phyloP scores from a whole-genome alignment of 2,329 filamentous ascomycete genomes.

The Exophiala aquamarina region DNA sequence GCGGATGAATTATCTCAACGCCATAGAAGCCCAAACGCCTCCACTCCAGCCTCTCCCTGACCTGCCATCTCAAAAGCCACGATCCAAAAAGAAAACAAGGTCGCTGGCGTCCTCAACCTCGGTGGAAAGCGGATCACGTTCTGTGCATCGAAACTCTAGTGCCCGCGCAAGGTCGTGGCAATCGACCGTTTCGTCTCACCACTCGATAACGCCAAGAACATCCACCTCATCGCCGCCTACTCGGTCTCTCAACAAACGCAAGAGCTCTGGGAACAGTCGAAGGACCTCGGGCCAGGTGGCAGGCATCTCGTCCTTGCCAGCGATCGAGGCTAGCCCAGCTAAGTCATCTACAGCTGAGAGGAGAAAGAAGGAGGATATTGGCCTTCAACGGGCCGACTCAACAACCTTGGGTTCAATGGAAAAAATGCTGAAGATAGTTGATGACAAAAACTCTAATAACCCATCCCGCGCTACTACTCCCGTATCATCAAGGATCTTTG shows the following conservation, averaged over 20 bases:
- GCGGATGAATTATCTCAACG: constrained; percentile 27
- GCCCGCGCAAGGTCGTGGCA: constrained; percentile 21
- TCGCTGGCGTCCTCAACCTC: constrained; percentile 18
- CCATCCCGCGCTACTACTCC: no score
- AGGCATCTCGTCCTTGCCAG: constrained; percentile 16
- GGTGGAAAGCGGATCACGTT: constrained; percentile 18
- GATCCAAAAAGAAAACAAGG: constrained; percentile 19
- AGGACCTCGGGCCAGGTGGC: constrained; percentile 14
- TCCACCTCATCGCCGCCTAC: constrained; percentile 7
- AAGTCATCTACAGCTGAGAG: background rate
- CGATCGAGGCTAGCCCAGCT: constrained; percentile 21
- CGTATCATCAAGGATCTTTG: no score
- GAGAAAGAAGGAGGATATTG: constrained; percentile 9
- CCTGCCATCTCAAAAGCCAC: constrained; percentile 9
- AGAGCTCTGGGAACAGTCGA: constrained; percentile 17
- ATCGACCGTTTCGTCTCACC: constrained; percentile 7
- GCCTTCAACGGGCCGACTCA: constrained; percentile 28
- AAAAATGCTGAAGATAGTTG: constrained; percentile 13
- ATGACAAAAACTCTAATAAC: no score
- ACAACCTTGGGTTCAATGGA: constrained; percentile 24
- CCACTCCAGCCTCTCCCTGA: constrained; percentile 10
- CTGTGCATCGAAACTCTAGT: constrained; percentile 11
- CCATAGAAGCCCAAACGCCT: constrained; percentile 24
- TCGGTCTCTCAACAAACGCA: constrained; percentile 11
- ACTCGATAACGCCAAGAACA: constrained; percentile 11